These are phyloP conservation scores for Neonothopanus nambi DNA, from an alignment of 1,284 basidiomycete genomes.

Conservation along the genomic window DNA sequence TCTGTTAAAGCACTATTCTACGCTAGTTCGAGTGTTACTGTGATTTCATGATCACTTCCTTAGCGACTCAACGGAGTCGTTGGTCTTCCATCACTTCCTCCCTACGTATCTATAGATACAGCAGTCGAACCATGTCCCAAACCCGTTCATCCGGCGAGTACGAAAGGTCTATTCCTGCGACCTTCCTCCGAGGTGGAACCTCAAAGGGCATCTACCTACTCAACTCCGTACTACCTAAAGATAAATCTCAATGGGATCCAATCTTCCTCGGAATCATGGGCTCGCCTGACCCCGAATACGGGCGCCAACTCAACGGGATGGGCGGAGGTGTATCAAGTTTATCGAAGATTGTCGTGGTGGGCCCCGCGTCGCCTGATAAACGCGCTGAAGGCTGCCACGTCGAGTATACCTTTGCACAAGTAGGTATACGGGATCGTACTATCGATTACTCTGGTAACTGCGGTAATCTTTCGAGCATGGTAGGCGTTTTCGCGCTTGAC, in stretches of 20 bases:
- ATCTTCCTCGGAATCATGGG: constrained; percentile 83
- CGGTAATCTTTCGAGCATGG: constrained; percentile 67
- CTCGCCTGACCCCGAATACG: constrained; percentile 73
- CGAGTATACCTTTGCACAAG: constrained; percentile 67
- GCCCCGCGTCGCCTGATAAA: constrained; percentile 37
- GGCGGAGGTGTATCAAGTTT: constrained; percentile 80
- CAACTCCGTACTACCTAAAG: constrained; percentile 48
- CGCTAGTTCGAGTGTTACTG: too few relatives aligned
- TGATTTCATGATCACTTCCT: too few relatives aligned
- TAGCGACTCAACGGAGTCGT: too few relatives aligned
- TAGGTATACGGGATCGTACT: constrained; percentile 54
- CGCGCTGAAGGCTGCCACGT: constrained; percentile 49
- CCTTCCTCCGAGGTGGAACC: constrained; percentile 73
- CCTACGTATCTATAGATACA: too few relatives aligned
- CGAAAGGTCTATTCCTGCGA: constrained; percentile 48
- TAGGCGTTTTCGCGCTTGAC: constrained; percentile 68
- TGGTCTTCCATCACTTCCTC: too few relatives aligned
- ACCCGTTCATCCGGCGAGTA: too few relatives aligned
- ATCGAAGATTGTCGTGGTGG: constrained; percentile 79
- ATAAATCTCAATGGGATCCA: constrained; percentile 50
- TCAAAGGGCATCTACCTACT: constrained; percentile 78
- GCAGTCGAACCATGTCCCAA: constrained; percentile 9
- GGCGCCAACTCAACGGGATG: constrained; percentile 81
- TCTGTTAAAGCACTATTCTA: too few relatives aligned
- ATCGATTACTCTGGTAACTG: constrained; percentile 72